phyloP scores from a whole-genome alignment of 2,329 filamentous ascomycete genomes.

The Xylariaceae sp. region DNA sequence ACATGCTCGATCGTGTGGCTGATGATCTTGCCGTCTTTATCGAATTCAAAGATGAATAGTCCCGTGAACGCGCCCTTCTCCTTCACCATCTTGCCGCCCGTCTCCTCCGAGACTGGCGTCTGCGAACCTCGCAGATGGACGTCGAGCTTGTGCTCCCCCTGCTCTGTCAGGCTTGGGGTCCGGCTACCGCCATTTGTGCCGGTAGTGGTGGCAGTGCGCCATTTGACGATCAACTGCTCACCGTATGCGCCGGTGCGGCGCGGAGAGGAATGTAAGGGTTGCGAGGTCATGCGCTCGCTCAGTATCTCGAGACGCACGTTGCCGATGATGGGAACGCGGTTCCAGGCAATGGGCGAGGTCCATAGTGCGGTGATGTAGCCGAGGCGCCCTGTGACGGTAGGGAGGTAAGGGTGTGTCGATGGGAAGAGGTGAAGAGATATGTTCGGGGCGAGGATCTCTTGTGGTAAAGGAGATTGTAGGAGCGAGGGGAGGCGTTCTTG shows the following conservation, averaged over 20 bases:
- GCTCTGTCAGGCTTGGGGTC: conserved; percentile 24
- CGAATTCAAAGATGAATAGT: conserved; percentile 94
- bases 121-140: conserved; percentile 33
- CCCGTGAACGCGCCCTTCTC: conserved; percentile 75
- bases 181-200: conserved; percentile 18
- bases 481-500: conserved; percentile 65
- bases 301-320: conserved; percentile 85
- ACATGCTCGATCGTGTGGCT: conserved; percentile 94
- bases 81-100: conserved; percentile 36
- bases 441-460: conserved; percentile 71
- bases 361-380: conserved; percentile 91
- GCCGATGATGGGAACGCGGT: conserved; percentile 82
- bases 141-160: conserved; percentile 31
- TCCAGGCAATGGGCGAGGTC: conserved; percentile 96
- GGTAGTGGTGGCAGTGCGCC: conserved; percentile 57
- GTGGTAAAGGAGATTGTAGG: conserved; percentile 62
- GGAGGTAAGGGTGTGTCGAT: conserved; percentile 80
- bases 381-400: conserved; percentile 84
- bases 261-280: conserved; percentile 44
- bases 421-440: conserved; percentile 69
- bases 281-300: conserved; percentile 79
- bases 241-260: conserved; percentile 50
- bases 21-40: conserved; percentile 74
- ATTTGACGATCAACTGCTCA: conserved; percentile 87
- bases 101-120: conserved; percentile 26